phyloP scores from a whole-genome alignment of 208 protist genomes.

The Herpetomonas samuelpessoai region DNA sequence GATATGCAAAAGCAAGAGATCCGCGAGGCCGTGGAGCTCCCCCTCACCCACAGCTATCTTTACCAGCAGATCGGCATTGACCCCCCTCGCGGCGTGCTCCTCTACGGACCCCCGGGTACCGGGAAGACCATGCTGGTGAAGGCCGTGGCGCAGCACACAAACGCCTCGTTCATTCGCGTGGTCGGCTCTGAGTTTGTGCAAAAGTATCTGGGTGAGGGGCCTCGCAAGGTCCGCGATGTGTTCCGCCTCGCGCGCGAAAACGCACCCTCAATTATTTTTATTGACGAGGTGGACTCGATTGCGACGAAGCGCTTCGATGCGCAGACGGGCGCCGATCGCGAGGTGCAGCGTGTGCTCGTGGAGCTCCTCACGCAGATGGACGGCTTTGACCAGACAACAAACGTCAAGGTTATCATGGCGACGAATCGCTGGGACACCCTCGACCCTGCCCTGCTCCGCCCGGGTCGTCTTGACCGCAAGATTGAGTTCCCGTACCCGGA shows the following conservation, averaged over 20 bases:
- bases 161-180: constrained; percentile 98
- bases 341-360: constrained; percentile 99
- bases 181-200: constrained; percentile 99
- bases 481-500: constrained; percentile 99
- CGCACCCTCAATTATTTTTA: constrained; percentile 99
- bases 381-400: constrained; percentile 98
- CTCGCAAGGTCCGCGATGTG: constrained; percentile 99
- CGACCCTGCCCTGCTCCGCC: constrained; percentile 98
- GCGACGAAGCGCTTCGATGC: constrained; percentile 99
- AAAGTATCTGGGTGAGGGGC: constrained; percentile 99
- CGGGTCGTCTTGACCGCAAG: constrained; percentile 96
- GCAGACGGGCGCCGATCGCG: constrained; percentile 98
- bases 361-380: constrained; percentile 99
- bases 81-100: constrained; percentile 98
- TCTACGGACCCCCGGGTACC: constrained; percentile 98
- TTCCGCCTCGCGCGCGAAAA: constrained; percentile 98
- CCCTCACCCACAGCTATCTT: constrained; percentile 98
- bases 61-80: constrained; percentile 99
- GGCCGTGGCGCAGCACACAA: constrained; percentile 99
- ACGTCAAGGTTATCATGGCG: constrained; percentile 99
- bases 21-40: constrained; percentile 99
- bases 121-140: constrained; percentile 99
- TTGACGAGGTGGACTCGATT: constrained; percentile 99
- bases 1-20: constrained; percentile 99
- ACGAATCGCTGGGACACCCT: constrained; percentile 99